Evolutionary conservation across 352 stramenopile genomes (phyloP), one percentile per base, ranked within the genome.

Genomic region (Peronospora belbahrii): DNA sequence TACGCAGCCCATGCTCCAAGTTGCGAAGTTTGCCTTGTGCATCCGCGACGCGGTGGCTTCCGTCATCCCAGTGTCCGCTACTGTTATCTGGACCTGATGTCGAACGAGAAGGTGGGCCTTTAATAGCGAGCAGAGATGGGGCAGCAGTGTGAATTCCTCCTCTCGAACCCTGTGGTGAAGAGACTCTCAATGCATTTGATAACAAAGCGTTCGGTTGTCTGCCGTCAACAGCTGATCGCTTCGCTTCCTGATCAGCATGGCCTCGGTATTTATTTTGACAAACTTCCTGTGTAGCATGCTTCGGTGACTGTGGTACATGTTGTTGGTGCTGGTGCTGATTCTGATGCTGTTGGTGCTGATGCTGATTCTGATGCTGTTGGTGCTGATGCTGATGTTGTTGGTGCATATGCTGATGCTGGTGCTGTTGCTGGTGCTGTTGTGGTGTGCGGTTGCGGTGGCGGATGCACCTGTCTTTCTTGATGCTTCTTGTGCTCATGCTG

Each of bases 21-120:
- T 67, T 78, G n/a, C 70, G 62, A 28, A 72, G 42, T 46, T 72
- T 74, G 25, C 57, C 45, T 19, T 63, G 56, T 27, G 62, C 32
- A 22, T 75, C 68, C 4, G 35, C 54, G 2, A 42, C 14, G 32
- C 56, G 66, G 19, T 65, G 42, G 23, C 31, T 61, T 25, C 40
- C 61, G 46, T 73, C 62, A 18, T 59, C 64, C 20, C 50, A 39
- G 28, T 62, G 51, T 6, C 36, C 49, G 28, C 35, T 42, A 33
- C 35, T 42, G 46, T 56, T 38, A 27, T 65, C 54, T 3, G 48
- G 45, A 6, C 51, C 63, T 10, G 36, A 54, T 9, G 43, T 37
- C 20, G 38, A 48, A 24, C 51, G 49, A 41, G 55, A 41, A 33
- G 55, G 41, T n/a, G 46, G 41, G 13, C 59, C 60, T 32, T 62